These are phyloP conservation scores for Colletotrichum phormii DNA, from an alignment of 2,329 filamentous ascomycete genomes.

Conservation along the genomic window DNA sequence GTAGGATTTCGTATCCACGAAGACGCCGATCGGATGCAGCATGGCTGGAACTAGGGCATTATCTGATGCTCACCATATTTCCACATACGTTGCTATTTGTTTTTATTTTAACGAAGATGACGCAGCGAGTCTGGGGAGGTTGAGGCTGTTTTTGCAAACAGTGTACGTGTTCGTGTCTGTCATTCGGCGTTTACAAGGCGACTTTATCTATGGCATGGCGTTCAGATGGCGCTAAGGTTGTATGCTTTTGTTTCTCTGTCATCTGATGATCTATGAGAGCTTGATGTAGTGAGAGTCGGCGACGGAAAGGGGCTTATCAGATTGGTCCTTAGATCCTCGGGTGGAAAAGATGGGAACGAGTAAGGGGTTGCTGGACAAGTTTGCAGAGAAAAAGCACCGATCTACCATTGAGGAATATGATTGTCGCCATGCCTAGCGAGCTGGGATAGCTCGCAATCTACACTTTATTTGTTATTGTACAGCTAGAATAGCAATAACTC, in stretches of 20 bases:
- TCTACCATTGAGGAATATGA: slow-evolving; percentile 6
- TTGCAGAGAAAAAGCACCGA: background rate
- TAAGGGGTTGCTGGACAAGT: background rate
- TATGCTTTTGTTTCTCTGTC: background rate
- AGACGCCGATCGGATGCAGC: slow-evolving; percentile 44
- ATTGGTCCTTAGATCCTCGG: background rate
- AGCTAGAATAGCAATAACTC: slow-evolving; percentile 22
- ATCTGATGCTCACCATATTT: background rate
- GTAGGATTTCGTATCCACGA: slow-evolving; percentile 55
- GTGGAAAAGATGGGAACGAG: background rate
- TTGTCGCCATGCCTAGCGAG: slow-evolving; percentile 12
- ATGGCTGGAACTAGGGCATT: slow-evolving; percentile 14
- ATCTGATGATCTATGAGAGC: background rate
- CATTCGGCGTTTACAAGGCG: slow-evolving; percentile 10
- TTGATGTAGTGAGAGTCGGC: background rate
- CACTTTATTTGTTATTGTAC: slow-evolving; percentile 22
- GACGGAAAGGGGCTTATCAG: background rate
- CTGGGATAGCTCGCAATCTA: slow-evolving; percentile 16
- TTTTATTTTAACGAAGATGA: slow-evolving; percentile 29
- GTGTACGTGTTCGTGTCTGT: slow-evolving; percentile 9
- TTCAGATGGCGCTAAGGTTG: slow-evolving; percentile 14
- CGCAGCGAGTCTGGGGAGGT: slow-evolving; percentile 32
- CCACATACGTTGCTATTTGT: background rate
- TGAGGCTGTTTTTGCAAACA: slow-evolving; percentile 15
- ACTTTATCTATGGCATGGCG: slow-evolving; percentile 14